Conservation (phyloP, 139 green algal species). For the Penium margaritaceum region DNA sequence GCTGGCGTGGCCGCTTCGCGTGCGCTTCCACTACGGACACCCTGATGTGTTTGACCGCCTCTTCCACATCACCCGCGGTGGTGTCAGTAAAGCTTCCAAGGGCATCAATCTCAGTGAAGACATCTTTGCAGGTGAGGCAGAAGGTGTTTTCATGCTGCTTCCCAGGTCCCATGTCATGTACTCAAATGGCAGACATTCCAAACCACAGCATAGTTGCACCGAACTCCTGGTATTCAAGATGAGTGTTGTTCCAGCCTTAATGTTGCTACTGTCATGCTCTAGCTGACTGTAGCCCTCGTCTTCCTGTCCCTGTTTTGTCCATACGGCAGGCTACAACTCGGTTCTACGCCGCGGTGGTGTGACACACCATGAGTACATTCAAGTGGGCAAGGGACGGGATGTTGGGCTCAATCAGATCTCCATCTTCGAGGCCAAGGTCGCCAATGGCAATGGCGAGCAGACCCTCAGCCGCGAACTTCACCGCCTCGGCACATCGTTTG, state of each 20-base stretch:
- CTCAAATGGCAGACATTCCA: neutral
- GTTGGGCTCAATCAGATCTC: constrained; percentile 87
- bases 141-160: neutral
- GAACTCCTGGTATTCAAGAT: neutral
- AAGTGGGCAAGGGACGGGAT: constrained; percentile 69
- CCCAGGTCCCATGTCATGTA: neutral
- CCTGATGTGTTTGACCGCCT: constrained; percentile 40
- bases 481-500: constrained; percentile 57
- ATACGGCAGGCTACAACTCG: constrained; percentile 68
- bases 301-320: too few relatives aligned
- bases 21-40: constrained; percentile 39
- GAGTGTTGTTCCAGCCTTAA: neutral
- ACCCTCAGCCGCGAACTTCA: constrained; percentile 67
- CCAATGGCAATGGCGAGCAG: constrained; percentile 72
- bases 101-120: constrained; percentile 35
- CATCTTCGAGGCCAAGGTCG: constrained; percentile 76
- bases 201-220: neutral
- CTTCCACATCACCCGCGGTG: constrained; percentile 31
- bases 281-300: too few relatives aligned
- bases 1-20: constrained; percentile 19
- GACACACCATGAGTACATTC: constrained; percentile 77
- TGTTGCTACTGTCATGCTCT: too few relatives aligned
- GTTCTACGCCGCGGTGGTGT: constrained; percentile 64
- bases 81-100: constrained; percentile 31
- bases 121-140: constrained; percentile 25